Evolutionary conservation across 2,329 filamentous ascomycete genomes (phyloP), one percentile per base, ranked within the genome.

Genomic region (Colletotrichum tropicale): DNA sequence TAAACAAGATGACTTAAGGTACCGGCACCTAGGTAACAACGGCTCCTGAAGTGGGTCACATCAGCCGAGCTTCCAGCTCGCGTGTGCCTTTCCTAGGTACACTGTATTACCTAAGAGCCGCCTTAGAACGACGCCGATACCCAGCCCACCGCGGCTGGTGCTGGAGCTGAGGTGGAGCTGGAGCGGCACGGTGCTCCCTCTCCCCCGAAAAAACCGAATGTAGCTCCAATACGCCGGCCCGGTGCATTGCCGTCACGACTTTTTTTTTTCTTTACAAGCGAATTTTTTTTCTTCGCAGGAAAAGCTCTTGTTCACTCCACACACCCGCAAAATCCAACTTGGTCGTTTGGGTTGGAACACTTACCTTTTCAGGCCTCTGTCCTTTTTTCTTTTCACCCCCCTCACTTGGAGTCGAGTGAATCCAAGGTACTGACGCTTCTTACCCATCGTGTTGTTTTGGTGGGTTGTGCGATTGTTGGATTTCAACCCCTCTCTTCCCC

Each of bases 231-330:
- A 55, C 48, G 64, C 74, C 70, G 74, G 74, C 64, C 74, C 74
- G 74, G 74, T 73, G 70, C 70, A 75, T 76, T 74, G 58, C 74
- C 73, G 73, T 75, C 73, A 75, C 73, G 43, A 73, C 43, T 43
- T 69, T 73, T 71, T 73, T 69, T 73, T 58, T 66, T 36, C 67
- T 69, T 28, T 61, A 36, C 62, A 10, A 48, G 56, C 56, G 18
- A 75, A 73, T 71, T 38, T 71, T 68, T 75, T 74, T 71, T 67
- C 62, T 18, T 66, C 21, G 56, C 58, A 64, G 21, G 58, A 36
- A 56, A 67, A 62, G 28, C 62, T 56, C 52, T 55, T 30, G 61
- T 66, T 52, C 43, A 28, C 66, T 65, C 71, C 48, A 52, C 70
- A 67, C 38, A 18, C 62, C 26, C 56, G 32, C 16, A 38, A 62